Base-by-base conservation (phyloP, 1,284 basidiomycete species). In the Lignosus rhinocerotis region DNA sequence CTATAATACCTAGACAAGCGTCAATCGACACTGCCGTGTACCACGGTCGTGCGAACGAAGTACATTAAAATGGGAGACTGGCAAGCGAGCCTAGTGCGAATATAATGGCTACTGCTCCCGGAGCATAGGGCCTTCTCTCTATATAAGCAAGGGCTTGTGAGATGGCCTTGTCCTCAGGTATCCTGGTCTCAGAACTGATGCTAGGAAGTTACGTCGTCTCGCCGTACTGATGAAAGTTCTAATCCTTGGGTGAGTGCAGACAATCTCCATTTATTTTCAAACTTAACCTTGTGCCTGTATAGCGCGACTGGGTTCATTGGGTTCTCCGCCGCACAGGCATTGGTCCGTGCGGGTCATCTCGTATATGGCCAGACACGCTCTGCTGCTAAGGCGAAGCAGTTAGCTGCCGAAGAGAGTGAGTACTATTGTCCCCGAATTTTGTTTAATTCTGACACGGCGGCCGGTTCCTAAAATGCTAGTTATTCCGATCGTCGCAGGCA, bases 311-410 rank as follows among this genome's bases (percentile, higher is more conserved):
- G 82, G 38, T 80, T 80, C 69, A 78, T 84, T 56, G 81, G 80
- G 7, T 67, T 76, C 9, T 78, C 80, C 6, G 73, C 74, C 21
- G 76, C 80, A 2, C 76, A 80, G 51, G 81, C 82, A 0, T 73
- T 82, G 47, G 70, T 75, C 5, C 77, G 82, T n/a, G 78, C 76
- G 0, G 83, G 83, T 0, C 80, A 85, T 61, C 73, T 76, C 30
- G 82, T 84, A 4, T 82, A 80, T 56, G 82, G 82, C 21, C 70
- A 75, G 12, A 80, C 80, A 0, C 77, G 83, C 36, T 76, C 74
- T 5, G 70, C 73, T 7, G 66, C 61, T 6, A 78, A 77, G 54
- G 75, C 73, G 0, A 75, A 76, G 48, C 59, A 66, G 43, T 72
- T 84, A 1, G 72, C 74, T 1, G 72, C 73, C 12, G 75, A 81